These are phyloP conservation scores for Dothidotthia symphoricarpi DNA, from an alignment of 2,329 filamentous ascomycete species.

Conservation along the genomic window DNA sequence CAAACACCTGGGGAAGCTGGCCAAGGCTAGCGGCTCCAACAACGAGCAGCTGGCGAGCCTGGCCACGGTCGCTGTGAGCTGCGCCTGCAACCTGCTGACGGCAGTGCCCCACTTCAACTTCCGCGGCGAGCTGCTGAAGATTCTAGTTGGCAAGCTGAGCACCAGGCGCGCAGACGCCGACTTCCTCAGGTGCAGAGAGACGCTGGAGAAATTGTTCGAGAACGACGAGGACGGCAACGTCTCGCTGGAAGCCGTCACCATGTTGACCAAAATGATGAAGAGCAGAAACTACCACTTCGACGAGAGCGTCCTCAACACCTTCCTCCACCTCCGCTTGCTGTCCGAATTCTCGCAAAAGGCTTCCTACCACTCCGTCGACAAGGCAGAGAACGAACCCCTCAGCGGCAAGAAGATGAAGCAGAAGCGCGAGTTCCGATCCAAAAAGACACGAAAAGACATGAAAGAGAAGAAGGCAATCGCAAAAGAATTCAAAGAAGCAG, in stretches of 20 bases:
- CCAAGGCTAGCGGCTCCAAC: slow-evolving; percentile 55
- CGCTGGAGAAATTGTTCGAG: slow-evolving; percentile 76
- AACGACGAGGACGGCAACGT: slow-evolving; percentile 88
- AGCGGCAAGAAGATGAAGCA: slow-evolving; percentile 63
- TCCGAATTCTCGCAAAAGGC: slow-evolving; percentile 84
- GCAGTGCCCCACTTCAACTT: slow-evolving; percentile 97
- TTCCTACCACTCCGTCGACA: slow-evolving; percentile 74
- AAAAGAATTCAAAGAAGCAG: slow-evolving; percentile 90
- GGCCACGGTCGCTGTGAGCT: slow-evolving; percentile 75
- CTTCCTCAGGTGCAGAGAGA: slow-evolving; percentile 72
- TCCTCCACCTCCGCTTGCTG: slow-evolving; percentile 83
- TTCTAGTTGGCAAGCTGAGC: slow-evolving; percentile 81
- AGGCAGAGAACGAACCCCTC: slow-evolving; percentile 47
- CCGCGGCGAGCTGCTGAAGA: slow-evolving; percentile 79
- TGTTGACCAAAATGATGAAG: slow-evolving; percentile 95
- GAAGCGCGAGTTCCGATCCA: slow-evolving; percentile 84
- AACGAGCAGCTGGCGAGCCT: slow-evolving; percentile 48
- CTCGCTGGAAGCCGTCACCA: slow-evolving; percentile 78
- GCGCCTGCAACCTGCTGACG: slow-evolving; percentile 75
- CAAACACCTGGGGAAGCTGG: slow-evolving; percentile 67
- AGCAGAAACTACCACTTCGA: slow-evolving; percentile 77
- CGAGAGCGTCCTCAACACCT: slow-evolving; percentile 84
- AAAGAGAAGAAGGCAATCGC: slow-evolving; percentile 86
- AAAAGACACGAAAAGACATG: slow-evolving; percentile 76
- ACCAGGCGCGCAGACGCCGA: slow-evolving; percentile 68